phyloP scores from a whole-genome alignment of 1,284 basidiomycete species.

The Trichosporon ovoides region DNA sequence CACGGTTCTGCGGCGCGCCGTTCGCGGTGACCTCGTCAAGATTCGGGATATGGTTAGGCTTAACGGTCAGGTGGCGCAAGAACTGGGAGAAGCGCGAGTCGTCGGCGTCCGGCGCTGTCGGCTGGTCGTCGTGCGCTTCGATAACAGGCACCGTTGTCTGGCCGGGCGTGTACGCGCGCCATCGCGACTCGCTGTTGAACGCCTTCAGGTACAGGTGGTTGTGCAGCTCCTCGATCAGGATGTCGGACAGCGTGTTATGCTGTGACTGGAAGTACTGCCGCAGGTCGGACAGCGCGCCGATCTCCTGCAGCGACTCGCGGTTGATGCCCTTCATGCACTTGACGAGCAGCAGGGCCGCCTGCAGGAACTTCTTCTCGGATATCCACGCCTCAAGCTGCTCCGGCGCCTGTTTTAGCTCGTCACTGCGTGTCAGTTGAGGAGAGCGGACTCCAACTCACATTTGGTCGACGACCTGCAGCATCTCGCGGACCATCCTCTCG shows the following conservation, averaged over 20 bases:
- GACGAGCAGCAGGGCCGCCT: constrained; percentile 82
- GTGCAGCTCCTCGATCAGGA: constrained; percentile 91
- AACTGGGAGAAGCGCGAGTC: constrained; percentile 54
- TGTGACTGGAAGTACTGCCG: constrained; percentile 79
- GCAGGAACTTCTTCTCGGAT: constrained; percentile 86
- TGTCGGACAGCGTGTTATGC: constrained; percentile 85
- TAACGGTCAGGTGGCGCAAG: constrained; percentile 64
- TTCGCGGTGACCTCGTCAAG: constrained; percentile 15
- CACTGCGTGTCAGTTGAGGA: constrained; percentile 54
- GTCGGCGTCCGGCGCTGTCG: constrained; percentile 2
- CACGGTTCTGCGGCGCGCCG: background rate
- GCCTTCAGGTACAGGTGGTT: constrained; percentile 97
- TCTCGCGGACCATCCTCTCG: constrained; percentile 78
- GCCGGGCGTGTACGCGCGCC: constrained; percentile 75
- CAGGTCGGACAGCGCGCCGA: constrained; percentile 87
- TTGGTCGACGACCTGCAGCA: constrained; percentile 81
- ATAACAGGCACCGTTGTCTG: constrained; percentile 55
- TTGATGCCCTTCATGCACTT: constrained; percentile 85
- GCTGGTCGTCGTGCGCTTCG: constrained; percentile 14
- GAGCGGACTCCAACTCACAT: constrained; percentile 58
- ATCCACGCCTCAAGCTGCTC: constrained; percentile 90
- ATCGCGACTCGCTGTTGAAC: constrained; percentile 90
- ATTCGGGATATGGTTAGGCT: constrained; percentile 70
- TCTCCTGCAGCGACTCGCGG: constrained; percentile 85
- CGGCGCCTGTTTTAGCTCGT: constrained; percentile 83